A percentile compares a stretch with the other conserved stretches of the same genome.
Conservation (phyloP, 1,284 basidiomycete genomes). For the Apiotrichum porosum region DNA sequence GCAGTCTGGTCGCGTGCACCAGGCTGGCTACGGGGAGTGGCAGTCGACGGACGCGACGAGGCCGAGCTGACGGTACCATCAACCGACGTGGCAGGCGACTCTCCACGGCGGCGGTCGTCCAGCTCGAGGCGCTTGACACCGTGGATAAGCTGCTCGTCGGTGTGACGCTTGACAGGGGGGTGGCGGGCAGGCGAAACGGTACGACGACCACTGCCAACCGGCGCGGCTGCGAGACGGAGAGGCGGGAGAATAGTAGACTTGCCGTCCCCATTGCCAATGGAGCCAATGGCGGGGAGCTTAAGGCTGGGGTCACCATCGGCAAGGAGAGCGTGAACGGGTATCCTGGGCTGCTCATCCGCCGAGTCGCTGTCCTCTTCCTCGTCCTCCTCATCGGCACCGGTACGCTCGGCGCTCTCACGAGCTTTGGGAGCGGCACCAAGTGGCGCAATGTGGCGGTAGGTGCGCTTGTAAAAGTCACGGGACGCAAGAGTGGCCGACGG, state of each 20-base stretch:
- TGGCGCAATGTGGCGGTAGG: conserved; percentile 43
- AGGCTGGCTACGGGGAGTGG: neutral
- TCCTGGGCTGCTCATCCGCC: conserved; percentile 9
- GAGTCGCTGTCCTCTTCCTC: conserved; percentile 9
- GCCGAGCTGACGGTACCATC: neutral
- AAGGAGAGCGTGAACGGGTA: conserved; percentile 6
- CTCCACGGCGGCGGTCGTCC: conserved; percentile 18
- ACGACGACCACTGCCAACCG: neutral
- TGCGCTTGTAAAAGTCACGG: conserved; percentile 44
- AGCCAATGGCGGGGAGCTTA: conserved; percentile 22
- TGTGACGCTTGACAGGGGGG: conserved; percentile 42
- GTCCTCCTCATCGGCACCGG: conserved; percentile 23
- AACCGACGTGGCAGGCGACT: conserved; percentile 8
- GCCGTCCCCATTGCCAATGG: conserved; percentile 1
- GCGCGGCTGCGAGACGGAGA: conserved; percentile 5
- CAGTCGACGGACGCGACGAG: neutral
- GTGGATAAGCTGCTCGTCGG: conserved; percentile 40
- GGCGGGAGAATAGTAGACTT: conserved; percentile 11
- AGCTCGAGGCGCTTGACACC: conserved; percentile 46
- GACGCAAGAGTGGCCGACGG: conserved; percentile 32
- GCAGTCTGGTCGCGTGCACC: neutral
- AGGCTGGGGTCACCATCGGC: conserved; percentile 18
- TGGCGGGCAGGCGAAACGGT: conserved; percentile 18
- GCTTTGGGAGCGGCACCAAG: conserved; percentile 36
- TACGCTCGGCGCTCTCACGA: conserved; percentile 28